These are phyloP conservation scores for Coniosporium apollinis DNA, from an alignment of 495 filamentous ascomycete species.

Conservation along the genomic window DNA sequence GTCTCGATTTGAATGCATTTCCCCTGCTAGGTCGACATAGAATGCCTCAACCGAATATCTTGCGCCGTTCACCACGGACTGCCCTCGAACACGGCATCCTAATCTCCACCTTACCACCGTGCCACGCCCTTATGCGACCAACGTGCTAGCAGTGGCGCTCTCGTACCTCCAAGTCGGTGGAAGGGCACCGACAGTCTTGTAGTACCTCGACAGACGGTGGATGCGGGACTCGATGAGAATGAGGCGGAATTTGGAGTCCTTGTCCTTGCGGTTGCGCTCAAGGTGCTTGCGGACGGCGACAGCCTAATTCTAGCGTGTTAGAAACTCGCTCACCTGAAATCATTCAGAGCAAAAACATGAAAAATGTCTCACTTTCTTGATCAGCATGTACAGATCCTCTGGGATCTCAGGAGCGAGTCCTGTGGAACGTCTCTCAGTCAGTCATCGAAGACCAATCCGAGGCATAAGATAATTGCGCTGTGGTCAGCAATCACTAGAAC, in stretches of 20 bases:
- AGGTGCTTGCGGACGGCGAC: slow-evolving; percentile 99
- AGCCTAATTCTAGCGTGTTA: slow-evolving; percentile 44
- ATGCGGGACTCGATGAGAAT: slow-evolving; percentile 99
- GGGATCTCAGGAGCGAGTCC: slow-evolving; percentile 95
- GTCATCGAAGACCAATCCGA: slow-evolving; percentile 94
- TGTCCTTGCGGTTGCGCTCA: slow-evolving; percentile 99
- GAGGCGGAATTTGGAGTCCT: slow-evolving; percentile 98
- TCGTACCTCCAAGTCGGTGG: slow-evolving; percentile 95
- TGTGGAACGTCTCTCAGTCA: slow-evolving; percentile 86
- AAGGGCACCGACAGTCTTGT: slow-evolving; percentile 97
- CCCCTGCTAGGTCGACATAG: too few species aligned
- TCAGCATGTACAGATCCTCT: slow-evolving; percentile 96
- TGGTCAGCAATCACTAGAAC: not conserved
- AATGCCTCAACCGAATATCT: too few species aligned
- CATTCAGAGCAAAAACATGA: too few species aligned
- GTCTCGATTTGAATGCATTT: too few species aligned
- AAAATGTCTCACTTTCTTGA: slow-evolving; percentile 72
- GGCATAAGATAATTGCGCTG: slow-evolving; percentile 32
- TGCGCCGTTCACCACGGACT: too few species aligned
- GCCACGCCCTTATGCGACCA: slow-evolving; percentile 46
- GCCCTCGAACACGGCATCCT: too few species aligned
- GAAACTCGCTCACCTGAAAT: too few species aligned
- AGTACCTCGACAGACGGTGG: slow-evolving; percentile 92
- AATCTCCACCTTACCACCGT: too few species aligned
- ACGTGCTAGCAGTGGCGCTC: slow-evolving; percentile 33